Evolutionary conservation across 2,329 filamentous ascomycete genomes (phyloP), one percentile per base, ranked within the genome.

Genomic region (Arachnomyces sp.): DNA sequence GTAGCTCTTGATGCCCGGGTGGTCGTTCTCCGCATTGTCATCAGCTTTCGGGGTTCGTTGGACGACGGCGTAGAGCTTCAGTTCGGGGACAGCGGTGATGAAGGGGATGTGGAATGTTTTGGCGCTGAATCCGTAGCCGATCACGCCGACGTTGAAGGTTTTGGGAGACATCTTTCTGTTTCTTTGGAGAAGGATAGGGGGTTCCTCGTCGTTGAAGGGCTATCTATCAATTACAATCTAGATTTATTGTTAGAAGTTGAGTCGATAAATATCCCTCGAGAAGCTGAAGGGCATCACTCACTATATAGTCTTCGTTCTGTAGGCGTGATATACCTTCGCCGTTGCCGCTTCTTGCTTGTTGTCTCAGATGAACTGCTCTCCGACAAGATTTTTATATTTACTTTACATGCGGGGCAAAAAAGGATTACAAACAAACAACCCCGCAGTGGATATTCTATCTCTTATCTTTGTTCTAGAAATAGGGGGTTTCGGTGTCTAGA

Each of bases 101-200:
- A 88, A 84, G 46, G 85, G 86, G 56, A 90, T 87, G 63, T 92
- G 85, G 66, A 90, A 92, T 65, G 84, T 72, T 58, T 88, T 89
- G 62, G 86, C 85, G 41, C 72, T 75, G 54, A 78, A 60, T 51
- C 76, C 76, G 57, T 78, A 80, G 53, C 77, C 76, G 43, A 80
- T 69, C 30, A 80, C 60, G 34, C 73, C 75, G 40, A 78, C 70
- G 45, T 78, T 79, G 57, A 68, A 74, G 14, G 59, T 61, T 53
- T 68, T 70, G 42, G 60, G 49, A 28, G 63, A 48, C 66, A 69
- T 69, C 36, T 25, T 25, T 25, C 9, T 25, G 9, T 5, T 5
- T 25, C 5, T 25, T 5, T 25, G 9, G 21, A 15, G n/a, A 5
- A 6, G 14, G 18, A 6, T 38, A 16, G 25, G 16, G 18, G 14